These are phyloP conservation scores for Globisporangium recalcitrans DNA, from an alignment of 352 stramenopile genomes.

Conservation along the genomic window DNA sequence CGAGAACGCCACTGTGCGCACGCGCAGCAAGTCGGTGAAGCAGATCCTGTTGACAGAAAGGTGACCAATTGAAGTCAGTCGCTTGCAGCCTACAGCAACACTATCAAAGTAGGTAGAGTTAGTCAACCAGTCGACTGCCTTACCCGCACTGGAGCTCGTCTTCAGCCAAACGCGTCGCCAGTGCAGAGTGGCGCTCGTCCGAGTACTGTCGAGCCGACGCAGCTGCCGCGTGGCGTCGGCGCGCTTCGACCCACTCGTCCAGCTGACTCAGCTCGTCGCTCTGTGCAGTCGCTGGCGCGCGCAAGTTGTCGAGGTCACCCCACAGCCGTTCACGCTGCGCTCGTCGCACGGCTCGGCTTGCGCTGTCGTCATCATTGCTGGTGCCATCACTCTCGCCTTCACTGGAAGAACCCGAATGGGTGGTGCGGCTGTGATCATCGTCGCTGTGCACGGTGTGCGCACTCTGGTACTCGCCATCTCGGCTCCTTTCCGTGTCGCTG, in stretches of 20 bases:
- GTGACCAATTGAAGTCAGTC: background rate
- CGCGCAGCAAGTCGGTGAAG: conserved; percentile 56
- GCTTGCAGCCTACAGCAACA: background rate
- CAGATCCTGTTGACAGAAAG: conserved; percentile 38
- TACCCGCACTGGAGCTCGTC: conserved; percentile 65
- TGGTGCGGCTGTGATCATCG: conserved; percentile 7
- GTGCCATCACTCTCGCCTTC: conserved; percentile 7
- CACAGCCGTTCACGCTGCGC: conserved; percentile 35
- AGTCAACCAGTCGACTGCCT: background rate
- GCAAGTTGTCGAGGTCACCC: conserved; percentile 26
- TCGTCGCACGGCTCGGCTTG: conserved; percentile 7
- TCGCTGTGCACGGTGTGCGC: conserved; percentile 1
- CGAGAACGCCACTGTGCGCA: conserved; percentile 47
- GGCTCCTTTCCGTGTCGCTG: background rate
- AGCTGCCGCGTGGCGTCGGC: conserved; percentile 23
- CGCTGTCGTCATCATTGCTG: conserved; percentile 2
- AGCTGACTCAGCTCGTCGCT: conserved; percentile 37
- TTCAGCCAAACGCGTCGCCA: conserved; percentile 48
- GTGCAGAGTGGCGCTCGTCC: conserved; percentile 38
- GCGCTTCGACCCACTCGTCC: conserved; percentile 46
- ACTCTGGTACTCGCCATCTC: background rate
- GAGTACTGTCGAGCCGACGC: conserved; percentile 41
- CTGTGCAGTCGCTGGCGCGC: conserved; percentile 14
- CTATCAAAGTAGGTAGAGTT: background rate
- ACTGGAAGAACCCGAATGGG: background rate